Conservation (phyloP, 306 rosid species). For the Cercis canadensis region DNA sequence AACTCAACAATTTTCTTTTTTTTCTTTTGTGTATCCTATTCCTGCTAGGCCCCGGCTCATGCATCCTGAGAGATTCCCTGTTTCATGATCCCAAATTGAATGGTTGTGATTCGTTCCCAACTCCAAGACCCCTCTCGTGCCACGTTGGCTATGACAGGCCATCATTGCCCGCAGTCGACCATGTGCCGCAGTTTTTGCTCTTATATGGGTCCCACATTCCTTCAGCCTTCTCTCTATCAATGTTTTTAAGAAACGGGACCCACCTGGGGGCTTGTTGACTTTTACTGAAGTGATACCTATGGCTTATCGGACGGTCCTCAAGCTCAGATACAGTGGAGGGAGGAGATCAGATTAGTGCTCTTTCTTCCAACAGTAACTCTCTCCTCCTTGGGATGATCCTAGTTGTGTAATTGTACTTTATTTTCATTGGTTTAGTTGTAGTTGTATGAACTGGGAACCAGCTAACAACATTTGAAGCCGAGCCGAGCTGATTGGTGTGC, state of each 20-base stretch:
- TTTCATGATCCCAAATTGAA: not conserved
- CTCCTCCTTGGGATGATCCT: too few relatives aligned
- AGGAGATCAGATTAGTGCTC: too few relatives aligned
- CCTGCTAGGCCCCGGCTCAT: too few relatives aligned
- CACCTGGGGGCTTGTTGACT: not conserved
- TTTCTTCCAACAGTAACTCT: too few relatives aligned
- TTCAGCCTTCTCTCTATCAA: not conserved
- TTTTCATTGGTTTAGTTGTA: too few relatives aligned
- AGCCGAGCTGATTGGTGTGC: conserved; percentile 10
- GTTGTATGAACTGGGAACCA: too few relatives aligned
- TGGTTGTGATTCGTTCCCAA: conserved; percentile 34
- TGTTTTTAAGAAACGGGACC: not conserved
- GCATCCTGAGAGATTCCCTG: not conserved
- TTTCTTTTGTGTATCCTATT: too few relatives aligned
- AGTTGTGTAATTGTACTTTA: too few relatives aligned
- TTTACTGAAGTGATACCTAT: not conserved
- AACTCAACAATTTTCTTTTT: too few relatives aligned
- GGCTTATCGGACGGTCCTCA: not conserved
- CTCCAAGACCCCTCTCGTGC: conserved; percentile 16
- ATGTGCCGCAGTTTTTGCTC: conserved; percentile 44
- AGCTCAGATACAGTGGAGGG: too few relatives aligned
- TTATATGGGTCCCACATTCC: conserved; percentile 11
- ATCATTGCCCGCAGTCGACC: conserved; percentile 43
- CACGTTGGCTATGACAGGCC: conserved; percentile 16
- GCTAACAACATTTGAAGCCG: not conserved